Base-by-base conservation (phyloP, 768 basidiomycete species). In the Boletus bicolor region DNA sequence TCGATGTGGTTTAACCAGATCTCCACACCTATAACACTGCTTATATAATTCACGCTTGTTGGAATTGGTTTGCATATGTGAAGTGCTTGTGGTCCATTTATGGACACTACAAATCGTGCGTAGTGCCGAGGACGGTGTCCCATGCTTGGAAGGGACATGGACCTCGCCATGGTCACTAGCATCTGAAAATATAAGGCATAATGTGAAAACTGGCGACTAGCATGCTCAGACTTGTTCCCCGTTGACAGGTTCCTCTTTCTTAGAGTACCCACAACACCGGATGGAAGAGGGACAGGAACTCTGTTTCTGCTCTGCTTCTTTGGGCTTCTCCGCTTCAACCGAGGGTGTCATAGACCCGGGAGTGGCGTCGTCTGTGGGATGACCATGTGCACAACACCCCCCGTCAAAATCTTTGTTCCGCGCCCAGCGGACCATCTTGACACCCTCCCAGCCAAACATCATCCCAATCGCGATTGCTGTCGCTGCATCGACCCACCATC, bases 401-500 rank as follows among this genome's bases (percentile, higher is more conserved):
- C 76, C 76, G 46, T 71, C 66, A 41, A 77, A 77, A 11, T 65
- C 48, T 10, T 69, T 54, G 51, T 65, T 58, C 26, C 64, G 61
- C 12, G 69, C 76, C 77, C 77, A 77, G 45, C 67, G 61, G 12
- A 76, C 51, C 76, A 78, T 75, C 57, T 78, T 77, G 39, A 64
- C 15, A 1, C 77, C 78, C 46, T 79, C 78, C 75, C 77, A 75
- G 10, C 71, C 76, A 51, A 79, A 79, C 44, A 79, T 59, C 8
- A 77, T 4, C 3, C 70, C 72, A 34, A 79, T 67, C 11, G 72
- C 50, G 26, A 79, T 68, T 1, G 77, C 68, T 11, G 78, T 79
- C n/a, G 72, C 73, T 19, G 74, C 62, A 53, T 79, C 79, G 12
- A 78, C 64, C 78, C 79, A 79, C 79, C 78, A 79, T 0, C 77